Evolutionary conservation across 2,329 filamentous ascomycete genomes (phyloP).

Genomic region (Keithomyces neogunnii): DNA sequence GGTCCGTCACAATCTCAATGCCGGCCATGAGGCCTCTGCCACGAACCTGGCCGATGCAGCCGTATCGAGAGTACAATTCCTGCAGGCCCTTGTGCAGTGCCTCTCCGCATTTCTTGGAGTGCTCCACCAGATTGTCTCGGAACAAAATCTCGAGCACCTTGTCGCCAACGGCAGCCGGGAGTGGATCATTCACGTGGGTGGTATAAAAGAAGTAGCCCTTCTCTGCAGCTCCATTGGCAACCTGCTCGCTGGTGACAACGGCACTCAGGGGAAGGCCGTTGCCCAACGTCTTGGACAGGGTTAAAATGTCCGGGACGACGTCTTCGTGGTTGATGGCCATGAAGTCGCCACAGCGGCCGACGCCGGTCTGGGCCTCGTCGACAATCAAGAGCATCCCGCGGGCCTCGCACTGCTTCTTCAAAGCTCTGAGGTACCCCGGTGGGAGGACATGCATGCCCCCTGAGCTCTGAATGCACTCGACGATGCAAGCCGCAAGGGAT

Average conservation of each 20-base stretch:
- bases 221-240: conserved; percentile 39
- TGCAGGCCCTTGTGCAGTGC: conserved; percentile 39
- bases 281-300: conserved; percentile 52
- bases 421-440: conserved; percentile 45
- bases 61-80: conserved; percentile 39
- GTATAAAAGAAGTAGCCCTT: conserved; percentile 49
- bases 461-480: conserved; percentile 52
- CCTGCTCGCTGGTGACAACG: conserved; percentile 45
- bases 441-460: conserved; percentile 54
- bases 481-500: conserved; percentile 54
- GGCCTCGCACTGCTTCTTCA: conserved; percentile 46
- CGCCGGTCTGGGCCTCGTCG: conserved; percentile 53
- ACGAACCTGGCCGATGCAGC: conserved; percentile 53
- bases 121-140: conserved; percentile 41
- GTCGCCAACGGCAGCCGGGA: conserved; percentile 50
- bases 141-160: conserved; percentile 55
- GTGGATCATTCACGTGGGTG: conserved; percentile 54
- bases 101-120: conserved; percentile 33
- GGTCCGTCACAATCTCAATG: conserved; percentile 47
- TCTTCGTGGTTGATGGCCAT: conserved; percentile 49
- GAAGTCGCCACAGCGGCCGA: conserved; percentile 49
- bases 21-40: conserved; percentile 50
- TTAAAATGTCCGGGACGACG: conserved; percentile 50
- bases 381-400: conserved; percentile 53
- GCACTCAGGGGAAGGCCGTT: conserved; percentile 51